Base-by-base conservation (phyloP, 2,329 filamentous ascomycete species). In the Lecanosticta acicola region DNA sequence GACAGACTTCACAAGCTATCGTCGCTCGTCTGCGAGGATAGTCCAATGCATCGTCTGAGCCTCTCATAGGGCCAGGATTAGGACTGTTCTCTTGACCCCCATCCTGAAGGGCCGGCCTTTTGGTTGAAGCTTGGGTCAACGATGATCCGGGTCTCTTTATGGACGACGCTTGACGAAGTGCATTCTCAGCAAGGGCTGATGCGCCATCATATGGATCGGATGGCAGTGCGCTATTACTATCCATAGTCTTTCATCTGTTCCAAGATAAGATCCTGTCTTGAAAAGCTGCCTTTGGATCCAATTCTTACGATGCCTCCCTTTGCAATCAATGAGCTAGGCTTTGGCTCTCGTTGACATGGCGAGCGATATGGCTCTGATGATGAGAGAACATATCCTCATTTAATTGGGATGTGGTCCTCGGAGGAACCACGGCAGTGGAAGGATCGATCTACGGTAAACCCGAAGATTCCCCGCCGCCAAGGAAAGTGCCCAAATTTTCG, bases 1-100 rank as follows among this genome's bases (percentile, higher is more conserved):
- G 55, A 47, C 62, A 64, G 13, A 65, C 57, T 40, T 63, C 61
- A 34, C 62, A 65, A 4, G 62, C 62, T 24, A 65, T 65, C 13
- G 57, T 61, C 3, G 62, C 62, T 26, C 62, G 50, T 18, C 60
- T 51, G 21, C 62, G 56, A 14, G 61, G 62, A 42, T 65, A 65
- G 48, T 65, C 61, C 32, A 60, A 48, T 1, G 58, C 50, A 18
- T 64, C 62, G 16, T 42, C 39, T 11, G 33, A 41, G 3, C 34
- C 16, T 17, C 20, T 35, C 35, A 43, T 33, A 3, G 39, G 14
- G 11, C 26, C 38, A n/a, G 38, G 21, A 9, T 48, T 41, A 1
- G 45, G 43, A 36, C 35, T 46, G 7, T 48, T 45, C 34, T 19
- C 32, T 4, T 32, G 9, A 11, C 9, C 11, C 7, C 32, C 14